A percentile compares a stretch with the other conserved stretches of the same genome.
Evolutionary conservation across 768 basidiomycete genomes (phyloP).

Genomic region (Tylopilus rubrobrunneus): DNA sequence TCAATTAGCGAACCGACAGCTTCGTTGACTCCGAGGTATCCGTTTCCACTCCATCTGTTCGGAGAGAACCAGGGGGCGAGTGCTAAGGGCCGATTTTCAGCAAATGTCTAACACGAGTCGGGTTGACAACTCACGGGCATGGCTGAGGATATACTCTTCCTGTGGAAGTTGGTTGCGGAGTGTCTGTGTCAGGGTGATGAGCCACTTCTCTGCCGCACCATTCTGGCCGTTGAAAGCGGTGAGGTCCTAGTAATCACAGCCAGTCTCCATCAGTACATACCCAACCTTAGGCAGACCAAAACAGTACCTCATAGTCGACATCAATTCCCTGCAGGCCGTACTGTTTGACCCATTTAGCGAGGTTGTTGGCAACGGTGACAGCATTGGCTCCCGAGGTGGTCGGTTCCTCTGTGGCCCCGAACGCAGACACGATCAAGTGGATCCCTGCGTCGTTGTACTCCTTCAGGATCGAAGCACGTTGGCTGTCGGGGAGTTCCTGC

Average conservation of each 20-base stretch:
- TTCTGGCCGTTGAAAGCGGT: constrained; percentile 33
- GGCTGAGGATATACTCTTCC: constrained; percentile 29
- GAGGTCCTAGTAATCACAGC: constrained; percentile 21
- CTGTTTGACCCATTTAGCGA: constrained; percentile 42
- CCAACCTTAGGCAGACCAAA: not conserved
- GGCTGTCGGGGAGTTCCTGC: constrained; percentile 33
- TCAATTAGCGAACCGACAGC: too few species aligned
- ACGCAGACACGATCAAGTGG: constrained; percentile 51
- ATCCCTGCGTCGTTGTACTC: constrained; percentile 53
- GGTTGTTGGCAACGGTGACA: constrained; percentile 33
- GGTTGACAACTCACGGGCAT: constrained; percentile 27
- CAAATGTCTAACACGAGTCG: too few species aligned
- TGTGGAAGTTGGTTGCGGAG: constrained; percentile 30
- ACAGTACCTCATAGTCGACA: constrained; percentile 45
- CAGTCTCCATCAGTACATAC: not conserved
- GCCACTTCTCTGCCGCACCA: constrained; percentile 23
- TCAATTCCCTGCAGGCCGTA: constrained; percentile 49
- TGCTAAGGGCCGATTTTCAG: too few species aligned
- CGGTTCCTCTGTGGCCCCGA: constrained; percentile 39
- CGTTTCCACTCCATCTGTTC: too few species aligned
- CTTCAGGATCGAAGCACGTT: constrained; percentile 40
- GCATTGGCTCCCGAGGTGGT: constrained; percentile 39
- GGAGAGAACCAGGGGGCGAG: too few species aligned
- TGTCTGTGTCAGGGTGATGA: constrained; percentile 27
- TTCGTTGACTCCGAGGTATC: too few species aligned